Percentiles rank a stretch among this genome's conserved stretches.
Conservation (phyloP, 225 moss, liverwort and hornwort species). For the Physcomitrellopsis africana region DNA sequence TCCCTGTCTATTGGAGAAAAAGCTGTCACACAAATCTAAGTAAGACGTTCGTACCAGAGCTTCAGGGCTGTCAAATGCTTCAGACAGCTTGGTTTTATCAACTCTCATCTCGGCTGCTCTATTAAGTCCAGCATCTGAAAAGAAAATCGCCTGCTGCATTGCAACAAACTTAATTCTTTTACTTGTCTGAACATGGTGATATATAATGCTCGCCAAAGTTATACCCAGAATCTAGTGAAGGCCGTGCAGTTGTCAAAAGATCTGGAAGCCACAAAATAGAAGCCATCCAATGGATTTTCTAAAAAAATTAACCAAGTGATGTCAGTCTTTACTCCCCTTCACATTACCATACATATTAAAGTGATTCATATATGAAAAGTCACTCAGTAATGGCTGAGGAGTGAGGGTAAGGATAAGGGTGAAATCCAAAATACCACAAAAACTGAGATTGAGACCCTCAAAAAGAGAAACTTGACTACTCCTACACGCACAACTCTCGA, state of each 20-base stretch:
- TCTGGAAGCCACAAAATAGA: not conserved
- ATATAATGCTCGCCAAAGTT: not conserved
- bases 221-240: not conserved
- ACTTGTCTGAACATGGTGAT: not conserved
- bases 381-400: not conserved
- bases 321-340: not conserved
- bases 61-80: constrained; percentile 62
- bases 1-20: not conserved
- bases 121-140: constrained; percentile 70
- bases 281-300: not conserved
- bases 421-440: constrained; percentile 33
- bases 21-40: not conserved
- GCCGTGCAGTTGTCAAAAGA: not conserved
- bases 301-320: not conserved
- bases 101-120: constrained; percentile 74
- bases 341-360: not conserved
- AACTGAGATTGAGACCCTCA: constrained; percentile 31
- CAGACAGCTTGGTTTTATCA: constrained; percentile 56
- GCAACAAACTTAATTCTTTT: constrained; percentile 15
- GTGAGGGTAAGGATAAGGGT: constrained; percentile 22
- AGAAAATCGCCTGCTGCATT: constrained; percentile 62
- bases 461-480: not conserved
- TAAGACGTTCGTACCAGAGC: constrained; percentile 50
- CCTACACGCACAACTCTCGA: constrained; percentile 18
- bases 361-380: constrained; percentile 27